phyloP scores from a whole-genome alignment of 805 yeast species.

The Spathaspora gorwiae region DNA sequence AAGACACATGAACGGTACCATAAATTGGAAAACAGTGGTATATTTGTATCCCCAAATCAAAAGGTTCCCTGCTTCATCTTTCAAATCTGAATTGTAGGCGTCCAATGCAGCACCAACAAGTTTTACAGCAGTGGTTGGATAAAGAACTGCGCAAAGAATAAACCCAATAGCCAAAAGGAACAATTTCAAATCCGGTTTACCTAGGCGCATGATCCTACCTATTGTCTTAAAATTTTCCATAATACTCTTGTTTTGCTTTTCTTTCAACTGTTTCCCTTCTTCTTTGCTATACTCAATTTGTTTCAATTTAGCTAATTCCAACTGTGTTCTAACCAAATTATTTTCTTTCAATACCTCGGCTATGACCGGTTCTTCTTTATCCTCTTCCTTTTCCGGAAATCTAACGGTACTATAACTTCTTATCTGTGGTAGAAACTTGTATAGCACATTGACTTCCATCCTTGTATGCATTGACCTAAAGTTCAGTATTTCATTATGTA shows the following conservation, averaged over 20 bases:
- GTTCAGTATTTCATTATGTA: no score
- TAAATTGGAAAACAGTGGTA: constrained; percentile 34
- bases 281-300: constrained; percentile 23
- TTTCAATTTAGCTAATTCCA: constrained; percentile 22
- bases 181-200: constrained; percentile 35
- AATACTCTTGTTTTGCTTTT: constrained; percentile 23
- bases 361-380: neutral
- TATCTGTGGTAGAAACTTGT: no score
- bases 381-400: neutral
- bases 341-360: constrained; percentile 1
- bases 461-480: no score
- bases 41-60: constrained; percentile 43
- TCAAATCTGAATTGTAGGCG: constrained; percentile 31
- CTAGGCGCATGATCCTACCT: constrained; percentile 33
- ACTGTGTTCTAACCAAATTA: constrained; percentile 22
- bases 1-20: constrained; percentile 42
- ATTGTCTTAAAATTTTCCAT: constrained; percentile 32
- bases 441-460: no score
- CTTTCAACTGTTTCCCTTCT: constrained; percentile 31
- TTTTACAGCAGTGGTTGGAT: constrained; percentile 41
- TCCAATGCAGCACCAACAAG: constrained; percentile 42
- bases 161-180: constrained; percentile 38
- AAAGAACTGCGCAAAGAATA: constrained; percentile 40
- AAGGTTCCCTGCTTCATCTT: constrained; percentile 36
- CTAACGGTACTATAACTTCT: no score